Evolutionary conservation across 208 protist species (phyloP), one percentile per base, ranked within the genome.

Genomic region (Crithidia bombi): DNA sequence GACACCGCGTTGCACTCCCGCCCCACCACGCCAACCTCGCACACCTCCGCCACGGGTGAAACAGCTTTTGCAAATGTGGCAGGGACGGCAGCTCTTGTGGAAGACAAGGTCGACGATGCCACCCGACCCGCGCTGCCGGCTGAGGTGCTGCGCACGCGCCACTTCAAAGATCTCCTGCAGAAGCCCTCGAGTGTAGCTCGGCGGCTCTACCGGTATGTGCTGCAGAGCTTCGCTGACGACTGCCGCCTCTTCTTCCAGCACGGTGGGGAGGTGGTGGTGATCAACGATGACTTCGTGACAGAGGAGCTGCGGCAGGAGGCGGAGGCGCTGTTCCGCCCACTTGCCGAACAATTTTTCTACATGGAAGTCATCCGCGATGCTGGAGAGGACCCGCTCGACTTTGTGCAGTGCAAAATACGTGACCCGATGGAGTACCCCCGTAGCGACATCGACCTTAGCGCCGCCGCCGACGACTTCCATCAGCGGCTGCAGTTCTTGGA

Each of bases 211-310:
- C 83, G 81, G 49, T 51, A 81, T 47, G 87, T 92, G 39, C 73
- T 96, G 32, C 54, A 83, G 19, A 66, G 74, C 30, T 91, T 85
- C 73, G 82, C 86, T 6, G 51, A 82, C 9, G 86, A 94, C 65
- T 81, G 77, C 41, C 69, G 73, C 10, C n/a, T 71, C 38, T 96
- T 95, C 61, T 94, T 94, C 59, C 52, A 75, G n/a, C 61, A 71
- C 54, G 86, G 87, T n/a, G 86, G 87, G 30, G 85, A 93, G 61
- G 90, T 96, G 58, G 78, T 94, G 54, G 76, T 96, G 41, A 49
- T 96, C 44, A 94, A 96, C 81, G 89, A 94, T 65, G 87, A 96
- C 71, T 94, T 94, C 65, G 66, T 86, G 5, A 91, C 83, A 23
- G 82, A 85, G 64, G 82, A 89, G 57, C 65, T 96, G 51, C 87